A percentile compares a stretch with the other conserved stretches of the same genome.
Conservation (phyloP, 1,284 basidiomycete genomes). For the Sporisorium reilianum region DNA sequence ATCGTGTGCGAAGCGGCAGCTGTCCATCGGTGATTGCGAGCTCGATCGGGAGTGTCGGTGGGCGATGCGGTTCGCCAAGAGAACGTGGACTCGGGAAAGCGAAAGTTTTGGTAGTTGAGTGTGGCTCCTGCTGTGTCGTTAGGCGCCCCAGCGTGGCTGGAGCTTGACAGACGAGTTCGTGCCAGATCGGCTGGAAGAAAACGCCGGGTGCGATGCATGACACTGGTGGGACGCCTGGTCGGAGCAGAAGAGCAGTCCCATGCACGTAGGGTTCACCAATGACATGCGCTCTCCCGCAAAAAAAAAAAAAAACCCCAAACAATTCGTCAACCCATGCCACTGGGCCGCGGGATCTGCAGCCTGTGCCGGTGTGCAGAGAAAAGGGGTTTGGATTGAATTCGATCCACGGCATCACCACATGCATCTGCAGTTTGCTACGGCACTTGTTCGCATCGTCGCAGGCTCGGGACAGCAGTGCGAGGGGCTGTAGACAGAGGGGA, state of each 20-base stretch:
- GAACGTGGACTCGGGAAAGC: conserved; percentile 46
- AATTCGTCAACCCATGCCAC: neutral
- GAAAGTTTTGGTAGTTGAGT: too few species aligned
- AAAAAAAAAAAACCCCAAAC: neutral
- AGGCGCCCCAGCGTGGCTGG: conserved; percentile 34
- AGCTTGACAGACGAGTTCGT: conserved; percentile 28
- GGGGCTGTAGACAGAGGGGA: conserved; percentile 7
- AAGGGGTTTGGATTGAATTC: neutral
- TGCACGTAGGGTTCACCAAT: conserved; percentile 37
- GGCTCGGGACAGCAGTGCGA: conserved; percentile 10
- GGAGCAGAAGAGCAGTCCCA: neutral
- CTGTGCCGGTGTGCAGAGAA: neutral
- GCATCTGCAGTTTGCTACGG: neutral
- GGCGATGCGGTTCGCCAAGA: neutral
- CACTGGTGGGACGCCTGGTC: neutral
- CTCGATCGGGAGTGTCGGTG: neutral
- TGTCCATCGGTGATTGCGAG: too few species aligned
- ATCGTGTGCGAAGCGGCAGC: neutral
- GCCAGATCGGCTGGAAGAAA: conserved; percentile 45
- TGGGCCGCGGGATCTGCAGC: neutral
- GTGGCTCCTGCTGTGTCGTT: too few species aligned
- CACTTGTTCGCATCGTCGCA: neutral
- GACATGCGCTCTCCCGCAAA: neutral
- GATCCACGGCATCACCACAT: neutral
- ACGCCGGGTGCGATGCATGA: neutral